Base-by-base conservation (phyloP, 352 stramenopile genomes). In the Pythium aphanidermatum region DNA sequence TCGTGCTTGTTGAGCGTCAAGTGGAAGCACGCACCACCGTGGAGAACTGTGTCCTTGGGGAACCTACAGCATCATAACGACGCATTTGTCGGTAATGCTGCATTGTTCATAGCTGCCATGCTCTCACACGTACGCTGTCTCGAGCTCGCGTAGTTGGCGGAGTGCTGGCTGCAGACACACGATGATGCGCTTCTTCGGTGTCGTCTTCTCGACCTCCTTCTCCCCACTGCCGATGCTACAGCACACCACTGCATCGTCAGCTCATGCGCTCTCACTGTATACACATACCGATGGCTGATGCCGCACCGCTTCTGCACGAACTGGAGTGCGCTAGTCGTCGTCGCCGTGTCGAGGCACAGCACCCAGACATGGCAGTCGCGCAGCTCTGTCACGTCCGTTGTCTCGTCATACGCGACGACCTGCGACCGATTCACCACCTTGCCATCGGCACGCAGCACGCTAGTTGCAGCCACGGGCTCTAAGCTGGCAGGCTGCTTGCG, bases 1-100 rank as follows among this genome's bases (percentile, higher is more conserved):
- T 51, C 61, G 1, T 78, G 48, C 31, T 65, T 60, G 37, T 82
- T 70, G 16, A 62, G 48, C 9, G 80, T 58, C 23, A 90, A 56
- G 33, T 90, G 78, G 35, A 93, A 93, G 32, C 76, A 79, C 24
- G 70, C 61, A 25, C 81, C 81, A 20, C 78, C 81, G 32, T 90
- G 65, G 24, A 93, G 48, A 35, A 91, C 74, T 26, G 77, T 66
- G 19, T 64, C 60, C 8, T 85, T 66, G 8, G 74, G 70, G 21
- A 93, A 77, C 17, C 75, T 91, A 39, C 23, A 42, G 3, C 13
- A 25, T 8, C 24, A 21, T 34, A 4, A 42, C 31, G 7, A 14
- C 14, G 31, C 20, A 39, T 53, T n/a, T 38, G 5, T 24, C 5
- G 32, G 5, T 39, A 21, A 26, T 43, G 21, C n/a, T 51, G 24